Conservation (phyloP, 2,329 filamentous ascomycete species). For the Aspergillus japonicus region DNA sequence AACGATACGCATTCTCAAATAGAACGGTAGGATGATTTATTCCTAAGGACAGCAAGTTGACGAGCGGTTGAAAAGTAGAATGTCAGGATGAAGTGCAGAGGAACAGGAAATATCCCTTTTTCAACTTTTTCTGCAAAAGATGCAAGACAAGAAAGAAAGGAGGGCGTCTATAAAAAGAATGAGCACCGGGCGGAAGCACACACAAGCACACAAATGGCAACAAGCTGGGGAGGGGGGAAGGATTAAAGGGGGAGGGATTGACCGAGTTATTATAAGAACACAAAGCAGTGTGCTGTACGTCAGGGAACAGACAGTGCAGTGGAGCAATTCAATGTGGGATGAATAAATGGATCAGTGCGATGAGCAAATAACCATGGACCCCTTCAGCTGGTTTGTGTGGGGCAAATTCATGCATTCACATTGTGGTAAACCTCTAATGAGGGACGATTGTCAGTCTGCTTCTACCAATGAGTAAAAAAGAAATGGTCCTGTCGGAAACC, state of each 20-base stretch:
- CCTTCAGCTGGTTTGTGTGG: neutral
- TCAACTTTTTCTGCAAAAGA: neutral
- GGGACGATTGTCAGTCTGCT: neutral
- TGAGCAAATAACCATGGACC: neutral
- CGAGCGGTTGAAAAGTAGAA: neutral
- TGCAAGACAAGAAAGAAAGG: neutral
- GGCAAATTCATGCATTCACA: neutral
- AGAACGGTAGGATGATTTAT: neutral
- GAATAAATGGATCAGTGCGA: neutral
- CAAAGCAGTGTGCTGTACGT: constrained; percentile 4
- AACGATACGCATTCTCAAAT: constrained; percentile 45
- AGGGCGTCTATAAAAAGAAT: constrained; percentile 1
- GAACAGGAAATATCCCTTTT: neutral
- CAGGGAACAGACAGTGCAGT: neutral
- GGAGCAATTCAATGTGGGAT: neutral
- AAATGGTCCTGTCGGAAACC: neutral
- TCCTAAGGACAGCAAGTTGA: neutral
- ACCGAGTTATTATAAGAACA: neutral
- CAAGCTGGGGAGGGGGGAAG: neutral
- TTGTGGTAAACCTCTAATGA: neutral
- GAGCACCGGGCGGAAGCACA: neutral
- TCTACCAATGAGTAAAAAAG: neutral
- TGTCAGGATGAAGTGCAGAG: neutral
- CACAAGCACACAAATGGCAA: neutral
- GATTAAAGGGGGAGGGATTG: neutral